Conservation (phyloP, 2,329 filamentous ascomycete species). For the Metarhizium humberi region DNA sequence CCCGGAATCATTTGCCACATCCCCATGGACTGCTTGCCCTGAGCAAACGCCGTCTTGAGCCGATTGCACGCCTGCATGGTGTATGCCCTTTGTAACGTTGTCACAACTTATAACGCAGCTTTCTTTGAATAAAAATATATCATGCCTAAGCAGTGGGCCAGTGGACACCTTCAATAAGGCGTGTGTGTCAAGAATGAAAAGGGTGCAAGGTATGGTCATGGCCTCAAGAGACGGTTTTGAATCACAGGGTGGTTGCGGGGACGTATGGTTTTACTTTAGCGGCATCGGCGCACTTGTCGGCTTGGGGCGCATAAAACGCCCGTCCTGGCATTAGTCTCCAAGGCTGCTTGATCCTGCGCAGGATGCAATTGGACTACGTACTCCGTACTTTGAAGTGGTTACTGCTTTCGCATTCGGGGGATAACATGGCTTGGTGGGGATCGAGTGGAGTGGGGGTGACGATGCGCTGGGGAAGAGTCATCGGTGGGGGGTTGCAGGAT, state of each 20-base stretch:
- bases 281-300: background rate
- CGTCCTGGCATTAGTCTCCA: background rate
- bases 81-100: background rate
- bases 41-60: constrained; percentile 38
- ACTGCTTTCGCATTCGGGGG: background rate
- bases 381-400: too few species aligned
- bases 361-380: background rate
- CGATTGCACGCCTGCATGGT: constrained; percentile 36
- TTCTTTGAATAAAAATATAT: background rate
- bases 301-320: background rate
- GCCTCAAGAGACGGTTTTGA: background rate
- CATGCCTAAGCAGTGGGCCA: background rate
- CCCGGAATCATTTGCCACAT: constrained; percentile 57
- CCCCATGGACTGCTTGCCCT: constrained; percentile 41
- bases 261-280: background rate
- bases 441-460: background rate
- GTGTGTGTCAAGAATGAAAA: background rate
- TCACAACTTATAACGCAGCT: background rate
- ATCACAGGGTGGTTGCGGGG: background rate
- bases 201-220: background rate
- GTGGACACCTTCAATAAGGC: background rate
- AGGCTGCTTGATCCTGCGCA: too few species aligned
- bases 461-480: background rate
- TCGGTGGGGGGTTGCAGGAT: background rate
- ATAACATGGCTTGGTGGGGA: background rate